Percentiles rank a stretch among this genome's conserved stretches.
Evolutionary conservation across 345 rosid genomes (phyloP).

Genomic region (Psidium friedrichsthalianum): DNA sequence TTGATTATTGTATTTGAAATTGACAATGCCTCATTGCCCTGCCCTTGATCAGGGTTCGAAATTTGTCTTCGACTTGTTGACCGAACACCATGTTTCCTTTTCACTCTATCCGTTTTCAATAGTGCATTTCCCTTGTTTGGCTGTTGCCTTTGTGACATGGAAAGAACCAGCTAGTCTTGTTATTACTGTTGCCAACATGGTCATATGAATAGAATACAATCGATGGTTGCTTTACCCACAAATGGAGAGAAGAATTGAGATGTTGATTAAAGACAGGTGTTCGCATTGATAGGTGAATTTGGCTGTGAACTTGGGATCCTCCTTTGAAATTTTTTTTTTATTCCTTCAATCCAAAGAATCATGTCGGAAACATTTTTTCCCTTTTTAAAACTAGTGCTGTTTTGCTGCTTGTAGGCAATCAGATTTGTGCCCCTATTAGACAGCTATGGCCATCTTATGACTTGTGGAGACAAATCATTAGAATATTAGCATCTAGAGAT

Average conservation of each 20-base stretch:
- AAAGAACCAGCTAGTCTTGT: neutral
- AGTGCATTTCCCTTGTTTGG: neutral
- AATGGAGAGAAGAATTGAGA: neutral
- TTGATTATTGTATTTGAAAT: neutral
- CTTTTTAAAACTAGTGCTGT: neutral
- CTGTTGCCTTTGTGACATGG: neutral
- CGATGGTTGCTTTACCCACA: neutral
- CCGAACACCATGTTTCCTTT: neutral
- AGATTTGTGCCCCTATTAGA: neutral
- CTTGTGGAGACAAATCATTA: neutral
- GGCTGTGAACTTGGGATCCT: neutral
- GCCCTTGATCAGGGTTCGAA: neutral
- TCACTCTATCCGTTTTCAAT: neutral
- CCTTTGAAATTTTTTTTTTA: neutral
- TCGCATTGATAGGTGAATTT: neutral
- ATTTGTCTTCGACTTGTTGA: neutral
- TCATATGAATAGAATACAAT: neutral
- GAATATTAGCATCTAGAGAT: neutral
- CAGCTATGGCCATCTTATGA: rapidly evolving
- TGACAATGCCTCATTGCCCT: neutral
- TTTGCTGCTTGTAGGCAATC: neutral
- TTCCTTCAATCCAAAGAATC: neutral
- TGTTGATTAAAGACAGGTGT: neutral
- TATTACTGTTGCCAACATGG: neutral
- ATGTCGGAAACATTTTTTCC: neutral